Conservation (phyloP, 257 asterid genomes). For the Orobanche coerulescens region DNA sequence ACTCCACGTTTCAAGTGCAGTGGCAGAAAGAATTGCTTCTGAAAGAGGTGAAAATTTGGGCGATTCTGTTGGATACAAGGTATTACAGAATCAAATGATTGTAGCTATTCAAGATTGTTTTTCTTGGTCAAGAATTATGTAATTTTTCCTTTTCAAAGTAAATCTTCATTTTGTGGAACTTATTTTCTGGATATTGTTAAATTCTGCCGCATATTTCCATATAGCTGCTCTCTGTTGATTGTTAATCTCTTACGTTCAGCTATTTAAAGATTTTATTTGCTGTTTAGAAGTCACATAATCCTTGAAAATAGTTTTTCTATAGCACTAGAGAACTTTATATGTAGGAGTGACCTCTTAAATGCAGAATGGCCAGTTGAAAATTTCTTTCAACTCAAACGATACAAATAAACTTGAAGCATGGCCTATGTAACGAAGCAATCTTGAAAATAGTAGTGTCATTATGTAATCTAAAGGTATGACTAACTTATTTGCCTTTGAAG, state of each 20-base stretch:
- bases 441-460: not conserved
- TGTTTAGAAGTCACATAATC: not conserved
- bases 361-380: not conserved
- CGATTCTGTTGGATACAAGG: conserved; percentile 91
- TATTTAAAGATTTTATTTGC: not conserved
- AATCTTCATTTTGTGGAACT: not conserved
- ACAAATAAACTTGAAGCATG: not conserved
- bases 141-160: not conserved
- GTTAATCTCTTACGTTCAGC: not conserved
- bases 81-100: conserved; percentile 27
- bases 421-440: not conserved
- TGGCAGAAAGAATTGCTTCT: conserved; percentile 89
- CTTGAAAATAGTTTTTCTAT: not conserved
- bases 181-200: not conserved
- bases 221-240: not conserved
- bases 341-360: not conserved
- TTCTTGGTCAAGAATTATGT: not conserved
- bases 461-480: not conserved
- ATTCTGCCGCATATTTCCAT: not conserved
- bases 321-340: not conserved
- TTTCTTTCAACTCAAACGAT: not conserved
- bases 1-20: conserved; percentile 38
- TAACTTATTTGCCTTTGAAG: not conserved
- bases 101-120: conserved; percentile 1
- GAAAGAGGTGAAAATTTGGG: conserved; percentile 94